Evolutionary conservation across 805 yeast species (phyloP).

Genomic region (Cyberlindnera xylosilytica): DNA sequence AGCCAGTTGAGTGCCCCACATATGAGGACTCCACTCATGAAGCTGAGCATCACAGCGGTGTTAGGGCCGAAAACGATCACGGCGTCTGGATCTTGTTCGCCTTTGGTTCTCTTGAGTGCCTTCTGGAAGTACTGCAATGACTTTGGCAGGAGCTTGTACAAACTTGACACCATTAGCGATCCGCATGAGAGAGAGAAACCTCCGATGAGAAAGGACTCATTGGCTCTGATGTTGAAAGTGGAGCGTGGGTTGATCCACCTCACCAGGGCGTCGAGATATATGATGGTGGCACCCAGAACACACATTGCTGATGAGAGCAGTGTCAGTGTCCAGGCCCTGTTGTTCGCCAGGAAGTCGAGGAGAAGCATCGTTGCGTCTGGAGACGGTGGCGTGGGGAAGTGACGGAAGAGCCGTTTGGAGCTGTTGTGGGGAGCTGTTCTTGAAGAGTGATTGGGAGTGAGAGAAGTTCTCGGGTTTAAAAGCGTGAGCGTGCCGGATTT

Average conservation of each 20-base stretch:
- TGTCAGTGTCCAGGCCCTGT: conserved; percentile 64
- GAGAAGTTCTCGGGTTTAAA: no score
- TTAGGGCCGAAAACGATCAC: conserved; percentile 27
- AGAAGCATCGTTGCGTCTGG: not conserved
- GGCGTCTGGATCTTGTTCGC: conserved; percentile 14
- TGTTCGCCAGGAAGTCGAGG: not conserved
- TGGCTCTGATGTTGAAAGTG: conserved; percentile 50
- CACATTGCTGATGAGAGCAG: conserved; percentile 67
- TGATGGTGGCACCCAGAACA: conserved; percentile 63
- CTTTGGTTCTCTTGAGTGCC: conserved; percentile 19
- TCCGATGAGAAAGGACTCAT: conserved; percentile 63
- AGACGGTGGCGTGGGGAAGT: no score
- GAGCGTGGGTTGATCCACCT: conserved; percentile 41
- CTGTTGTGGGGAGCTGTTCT: no score
- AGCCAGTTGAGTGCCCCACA: conserved; percentile 60
- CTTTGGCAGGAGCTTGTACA: conserved; percentile 75
- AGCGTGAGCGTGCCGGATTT: not conserved
- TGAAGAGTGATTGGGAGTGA: no score
- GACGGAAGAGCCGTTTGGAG: no score
- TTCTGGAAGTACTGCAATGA: conserved; percentile 44
- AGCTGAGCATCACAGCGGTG: conserved; percentile 41
- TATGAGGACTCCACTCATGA: conserved; percentile 55
- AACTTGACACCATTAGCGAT: conserved; percentile 73
- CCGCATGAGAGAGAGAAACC: conserved; percentile 81
- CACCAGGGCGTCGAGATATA: conserved; percentile 59